These are phyloP conservation scores for Monosporascus sp. DNA, from an alignment of 2,329 filamentous ascomycete genomes.

Conservation along the genomic window DNA sequence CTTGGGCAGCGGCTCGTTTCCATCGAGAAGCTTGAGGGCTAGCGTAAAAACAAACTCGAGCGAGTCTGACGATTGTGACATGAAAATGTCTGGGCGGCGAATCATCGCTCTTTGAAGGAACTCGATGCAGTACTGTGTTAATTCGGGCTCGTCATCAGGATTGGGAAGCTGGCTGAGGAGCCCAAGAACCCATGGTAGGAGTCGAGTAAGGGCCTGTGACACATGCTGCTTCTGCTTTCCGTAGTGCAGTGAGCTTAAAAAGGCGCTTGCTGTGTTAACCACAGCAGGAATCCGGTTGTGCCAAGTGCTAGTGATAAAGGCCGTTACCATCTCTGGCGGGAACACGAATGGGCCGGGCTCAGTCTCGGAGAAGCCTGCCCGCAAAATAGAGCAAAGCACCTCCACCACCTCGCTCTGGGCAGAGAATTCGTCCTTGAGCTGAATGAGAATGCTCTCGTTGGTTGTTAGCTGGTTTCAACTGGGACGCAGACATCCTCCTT, in stretches of 20 bases:
- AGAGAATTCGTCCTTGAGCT: conserved; percentile 48
- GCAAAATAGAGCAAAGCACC: conserved; percentile 64
- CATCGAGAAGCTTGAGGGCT: conserved; percentile 62
- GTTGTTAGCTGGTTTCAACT: conserved; percentile 36
- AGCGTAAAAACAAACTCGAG: conserved; percentile 68
- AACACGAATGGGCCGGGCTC: conserved; percentile 75
- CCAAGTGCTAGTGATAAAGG: conserved; percentile 55
- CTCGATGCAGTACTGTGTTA: conserved; percentile 69
- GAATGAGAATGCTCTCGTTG: conserved; percentile 19
- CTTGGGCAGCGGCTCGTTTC: conserved; percentile 71
- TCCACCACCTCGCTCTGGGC: conserved; percentile 64
- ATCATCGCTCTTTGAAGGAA: conserved; percentile 61
- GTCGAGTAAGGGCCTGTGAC: conserved; percentile 41
- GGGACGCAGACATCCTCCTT: conserved; percentile 39
- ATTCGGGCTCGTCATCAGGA: conserved; percentile 63
- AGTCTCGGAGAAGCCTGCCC: conserved; percentile 69
- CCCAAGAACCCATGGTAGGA: conserved; percentile 57
- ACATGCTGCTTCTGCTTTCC: conserved; percentile 37
- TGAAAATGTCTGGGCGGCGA: conserved; percentile 56
- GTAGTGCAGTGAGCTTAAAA: conserved; percentile 55
- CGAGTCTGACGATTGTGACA: conserved; percentile 51
- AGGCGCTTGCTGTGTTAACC: conserved; percentile 66
- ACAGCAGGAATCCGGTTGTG: conserved; percentile 64
- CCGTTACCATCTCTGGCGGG: conserved; percentile 57
- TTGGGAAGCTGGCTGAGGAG: conserved; percentile 57